phyloP scores from a whole-genome alignment of 2,329 filamentous ascomycete genomes.

The Neonectria sp. region DNA sequence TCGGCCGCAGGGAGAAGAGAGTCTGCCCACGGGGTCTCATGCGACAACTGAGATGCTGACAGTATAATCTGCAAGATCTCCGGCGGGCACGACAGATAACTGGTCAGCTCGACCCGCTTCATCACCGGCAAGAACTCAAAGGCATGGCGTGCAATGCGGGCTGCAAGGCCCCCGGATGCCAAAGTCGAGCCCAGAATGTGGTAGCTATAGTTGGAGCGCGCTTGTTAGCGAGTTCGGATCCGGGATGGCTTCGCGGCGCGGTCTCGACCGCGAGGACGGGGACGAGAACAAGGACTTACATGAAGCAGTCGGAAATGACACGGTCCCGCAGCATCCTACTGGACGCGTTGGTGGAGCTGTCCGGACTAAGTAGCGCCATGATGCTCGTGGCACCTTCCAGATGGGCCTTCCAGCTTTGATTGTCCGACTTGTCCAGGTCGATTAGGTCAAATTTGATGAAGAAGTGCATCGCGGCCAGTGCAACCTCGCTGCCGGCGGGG shows the following conservation, averaged over 20 bases:
- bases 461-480: constrained; percentile 65
- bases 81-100: constrained; percentile 60
- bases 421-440: constrained; percentile 60
- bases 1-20: constrained; percentile 52
- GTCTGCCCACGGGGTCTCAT: constrained; percentile 53
- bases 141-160: constrained; percentile 57
- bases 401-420: constrained; percentile 62
- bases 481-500: constrained; percentile 60
- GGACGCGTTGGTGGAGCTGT: constrained; percentile 46
- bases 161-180: constrained; percentile 54
- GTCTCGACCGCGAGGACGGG: constrained; percentile 9
- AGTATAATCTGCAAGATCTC: constrained; percentile 63
- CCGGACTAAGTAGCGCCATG: constrained; percentile 53
- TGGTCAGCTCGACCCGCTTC: constrained; percentile 59
- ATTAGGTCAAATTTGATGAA: constrained; percentile 68
- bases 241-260: constrained; percentile 4
- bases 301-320: constrained; percentile 64
- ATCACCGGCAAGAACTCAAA: constrained; percentile 58
- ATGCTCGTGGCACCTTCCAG: constrained; percentile 62
- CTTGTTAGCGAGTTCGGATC: constrained; percentile 29
- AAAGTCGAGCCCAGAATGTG: constrained; percentile 58
- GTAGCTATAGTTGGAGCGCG: constrained; percentile 51
- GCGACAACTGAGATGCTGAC: constrained; percentile 60
- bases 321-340: constrained; percentile 60
- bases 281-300: constrained; percentile 52